phyloP scores from a whole-genome alignment of 495 filamentous ascomycete genomes.

The Cairneyella variabilis region DNA sequence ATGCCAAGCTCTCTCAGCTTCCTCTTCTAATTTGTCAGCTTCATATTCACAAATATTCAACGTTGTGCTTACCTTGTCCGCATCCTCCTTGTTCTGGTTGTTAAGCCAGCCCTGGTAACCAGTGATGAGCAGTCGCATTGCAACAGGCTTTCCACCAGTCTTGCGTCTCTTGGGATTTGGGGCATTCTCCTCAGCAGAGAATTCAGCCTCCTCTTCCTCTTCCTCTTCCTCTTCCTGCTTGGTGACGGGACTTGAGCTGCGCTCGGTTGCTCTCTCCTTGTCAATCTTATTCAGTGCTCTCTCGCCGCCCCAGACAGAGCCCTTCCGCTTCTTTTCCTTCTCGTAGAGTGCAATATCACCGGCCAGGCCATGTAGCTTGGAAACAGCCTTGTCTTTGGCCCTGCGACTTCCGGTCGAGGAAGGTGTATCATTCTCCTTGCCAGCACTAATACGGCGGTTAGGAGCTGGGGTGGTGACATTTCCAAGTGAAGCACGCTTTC shows the following conservation, averaged over 20 bases:
- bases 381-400: constrained; percentile 78
- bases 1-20: constrained; percentile 83
- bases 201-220: constrained; percentile 34
- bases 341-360: constrained; percentile 85
- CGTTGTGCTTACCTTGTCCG: constrained; percentile 64
- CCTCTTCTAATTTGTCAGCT: constrained; percentile 45
- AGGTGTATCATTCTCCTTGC: constrained; percentile 86
- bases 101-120: constrained; percentile 73
- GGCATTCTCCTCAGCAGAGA: constrained; percentile 48
- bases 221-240: constrained; percentile 31
- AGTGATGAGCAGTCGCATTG: constrained; percentile 72
- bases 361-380: constrained; percentile 69
- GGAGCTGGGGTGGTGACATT: constrained; percentile 15
- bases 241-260: constrained; percentile 35
- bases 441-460: constrained; percentile 29
- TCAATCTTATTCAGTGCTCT: constrained; percentile 54
- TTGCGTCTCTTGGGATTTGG: constrained; percentile 58
- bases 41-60: constrained; percentile 22
- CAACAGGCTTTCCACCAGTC: constrained; percentile 52
- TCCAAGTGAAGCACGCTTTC: neutral
- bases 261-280: constrained; percentile 35
- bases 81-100: constrained; percentile 64
- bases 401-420: constrained; percentile 73
- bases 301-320: constrained; percentile 78
- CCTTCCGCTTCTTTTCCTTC: constrained; percentile 81